Evolutionary conservation across 345 rosid species (phyloP), one percentile per base, ranked within the genome.

Genomic region (Heritiera fomes): DNA sequence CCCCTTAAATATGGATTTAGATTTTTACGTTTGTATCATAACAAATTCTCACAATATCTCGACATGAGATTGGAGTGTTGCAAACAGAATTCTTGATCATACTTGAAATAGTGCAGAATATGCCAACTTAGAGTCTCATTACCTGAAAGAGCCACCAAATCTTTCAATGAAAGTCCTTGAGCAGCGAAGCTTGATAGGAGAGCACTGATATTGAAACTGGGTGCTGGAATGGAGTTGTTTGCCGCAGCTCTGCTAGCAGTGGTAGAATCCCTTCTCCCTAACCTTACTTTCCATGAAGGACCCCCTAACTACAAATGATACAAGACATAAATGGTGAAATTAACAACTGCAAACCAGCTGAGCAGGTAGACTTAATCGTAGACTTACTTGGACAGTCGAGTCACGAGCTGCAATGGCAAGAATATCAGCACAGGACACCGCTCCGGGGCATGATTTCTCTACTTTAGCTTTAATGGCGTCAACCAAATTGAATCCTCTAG

Each of bases 361-460:
- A 34, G 38, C 7, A 8, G 47, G 1, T 28, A 17, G 6, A 46
- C 6, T 60, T 14, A 23, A 23, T 3, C 1, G 30, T 17, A 10
- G 65, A 62, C 87, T 82, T 77, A 84, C 89, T 28, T 46, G 40
- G 50, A 71, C 87, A 23, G 81, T 86, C 0, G 93, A 85, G 69
- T 90, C 87, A 0, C 83, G 84, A 43, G 93, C 85, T 5, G 88
- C 89, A 43, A 90, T 77, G 56, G 91, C 87, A 12, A 90, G 63
- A 58, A 88, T 66, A 84, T 90, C 91, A 11, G 91, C 88, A 46
- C 92, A 90, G 0, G 90, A 88, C 40, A 90, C 89, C 5, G 85
- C 79, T 23, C 86, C 77, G 3, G 89, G 91, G 75, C 91, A 88
- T n/a, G 82, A 79, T 58, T 73, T 34, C 81, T 90, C 89, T 14